phyloP scores from a whole-genome alignment of 2,329 filamentous ascomycete genomes.

The Dothiorella sarmentorum region DNA sequence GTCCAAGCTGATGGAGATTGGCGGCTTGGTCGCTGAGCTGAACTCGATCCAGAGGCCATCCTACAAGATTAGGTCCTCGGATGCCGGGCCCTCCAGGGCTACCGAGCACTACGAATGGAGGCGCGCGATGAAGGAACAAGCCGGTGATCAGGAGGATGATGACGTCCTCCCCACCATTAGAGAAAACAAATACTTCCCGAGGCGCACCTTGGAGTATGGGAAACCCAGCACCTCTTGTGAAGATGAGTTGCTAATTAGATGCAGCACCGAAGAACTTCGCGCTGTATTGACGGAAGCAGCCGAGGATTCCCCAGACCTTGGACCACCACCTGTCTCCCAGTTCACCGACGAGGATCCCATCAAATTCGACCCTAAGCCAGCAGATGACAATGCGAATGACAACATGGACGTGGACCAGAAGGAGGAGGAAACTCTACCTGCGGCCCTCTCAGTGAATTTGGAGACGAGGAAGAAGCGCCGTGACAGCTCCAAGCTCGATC shows the following conservation, averaged over 20 bases:
- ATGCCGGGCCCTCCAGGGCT: background rate
- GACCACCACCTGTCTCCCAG: conserved; percentile 53
- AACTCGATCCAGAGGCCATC: conserved; percentile 41
- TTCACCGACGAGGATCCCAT: conserved; percentile 51
- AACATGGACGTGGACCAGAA: conserved; percentile 25
- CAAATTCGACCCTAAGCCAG: conserved; percentile 39
- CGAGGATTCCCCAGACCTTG: conserved; percentile 66
- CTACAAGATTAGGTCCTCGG: background rate
- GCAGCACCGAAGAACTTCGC: conserved; percentile 58
- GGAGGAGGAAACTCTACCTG: conserved; percentile 36
- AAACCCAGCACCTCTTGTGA: conserved; percentile 24
- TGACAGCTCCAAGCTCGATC: conserved; percentile 47
- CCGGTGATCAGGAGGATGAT: conserved; percentile 44
- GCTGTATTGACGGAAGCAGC: conserved; percentile 51
- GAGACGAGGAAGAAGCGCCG: conserved; percentile 53
- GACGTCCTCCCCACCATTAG: conserved; percentile 63
- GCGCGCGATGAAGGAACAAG: conserved; percentile 47
- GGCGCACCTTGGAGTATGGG: conserved; percentile 65
- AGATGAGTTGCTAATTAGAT: conserved; percentile 21
- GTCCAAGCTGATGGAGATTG: conserved; percentile 68
- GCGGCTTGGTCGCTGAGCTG: conserved; percentile 62
- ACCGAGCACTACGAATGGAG: conserved; percentile 10
- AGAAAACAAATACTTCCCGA: conserved; percentile 66
- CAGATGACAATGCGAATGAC: conserved; percentile 22
- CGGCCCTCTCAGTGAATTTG: conserved; percentile 44